Conservation (phyloP, 208 protist species). For the Wallacemonas sp. region DNA sequence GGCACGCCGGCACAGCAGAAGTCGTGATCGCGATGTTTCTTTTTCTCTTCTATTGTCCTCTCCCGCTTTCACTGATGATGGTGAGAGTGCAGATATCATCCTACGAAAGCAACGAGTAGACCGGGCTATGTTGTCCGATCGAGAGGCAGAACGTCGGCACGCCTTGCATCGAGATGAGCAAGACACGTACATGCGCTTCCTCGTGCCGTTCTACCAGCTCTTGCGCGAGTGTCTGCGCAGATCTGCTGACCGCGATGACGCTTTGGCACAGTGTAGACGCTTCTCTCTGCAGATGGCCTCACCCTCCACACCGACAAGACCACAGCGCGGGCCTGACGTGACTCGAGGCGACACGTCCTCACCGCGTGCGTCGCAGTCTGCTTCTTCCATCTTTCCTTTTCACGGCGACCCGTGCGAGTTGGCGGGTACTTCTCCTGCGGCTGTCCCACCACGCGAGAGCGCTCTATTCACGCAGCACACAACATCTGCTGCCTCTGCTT, state of each 20-base stretch:
- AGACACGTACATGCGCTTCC: slow-evolving; percentile 1
- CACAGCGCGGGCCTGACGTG: not conserved
- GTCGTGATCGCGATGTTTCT: too few relatives aligned
- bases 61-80: too few relatives aligned
- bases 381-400: too few relatives aligned
- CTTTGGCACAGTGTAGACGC: not conserved
- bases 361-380: too few relatives aligned
- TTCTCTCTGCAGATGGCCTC: not conserved
- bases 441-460: too few relatives aligned
- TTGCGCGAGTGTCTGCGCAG: not conserved
- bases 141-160: not conserved
- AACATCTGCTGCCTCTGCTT: too few relatives aligned
- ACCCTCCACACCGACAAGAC: not conserved
- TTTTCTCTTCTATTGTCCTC: too few relatives aligned
- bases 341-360: not conserved
- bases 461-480: too few relatives aligned
- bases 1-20: too few relatives aligned
- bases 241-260: not conserved
- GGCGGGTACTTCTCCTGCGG: too few relatives aligned
- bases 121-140: not conserved
- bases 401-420: too few relatives aligned
- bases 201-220: not conserved
- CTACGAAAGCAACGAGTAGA: not conserved
- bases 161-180: not conserved
- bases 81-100: not conserved